phyloP scores from a whole-genome alignment of 1,284 basidiomycete species.

The Prillingera fragicola region DNA sequence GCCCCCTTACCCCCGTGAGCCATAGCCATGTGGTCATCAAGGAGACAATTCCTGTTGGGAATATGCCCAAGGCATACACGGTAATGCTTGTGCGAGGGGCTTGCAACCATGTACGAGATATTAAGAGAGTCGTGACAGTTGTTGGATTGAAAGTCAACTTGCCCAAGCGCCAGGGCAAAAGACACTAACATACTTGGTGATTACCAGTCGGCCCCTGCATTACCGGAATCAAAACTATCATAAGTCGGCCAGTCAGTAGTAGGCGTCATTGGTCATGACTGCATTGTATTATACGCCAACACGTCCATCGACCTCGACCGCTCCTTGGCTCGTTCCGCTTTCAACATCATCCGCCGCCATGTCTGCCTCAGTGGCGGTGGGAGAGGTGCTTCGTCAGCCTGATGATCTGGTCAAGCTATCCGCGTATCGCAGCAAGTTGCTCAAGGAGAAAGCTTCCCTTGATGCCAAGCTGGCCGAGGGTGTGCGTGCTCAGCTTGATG shows the following conservation, averaged over 20 bases:
- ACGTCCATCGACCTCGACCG: neutral
- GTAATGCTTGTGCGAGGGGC: too few relatives aligned
- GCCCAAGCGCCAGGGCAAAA: constrained; percentile 11
- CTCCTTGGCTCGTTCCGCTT: constrained; percentile 18
- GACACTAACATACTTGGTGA: constrained; percentile 84
- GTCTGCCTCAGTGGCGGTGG: constrained; percentile 36
- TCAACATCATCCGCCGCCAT: constrained; percentile 19
- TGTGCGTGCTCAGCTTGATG: constrained; percentile 88
- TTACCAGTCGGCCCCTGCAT: too few relatives aligned
- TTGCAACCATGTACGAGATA: neutral
- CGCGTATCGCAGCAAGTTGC: constrained; percentile 85
- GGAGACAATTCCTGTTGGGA: too few relatives aligned
- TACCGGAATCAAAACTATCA: too few relatives aligned
- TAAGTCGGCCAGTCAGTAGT: too few relatives aligned
- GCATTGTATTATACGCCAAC: neutral
- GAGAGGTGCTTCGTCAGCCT: constrained; percentile 79
- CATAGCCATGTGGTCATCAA: too few relatives aligned
- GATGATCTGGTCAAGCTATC: constrained; percentile 89
- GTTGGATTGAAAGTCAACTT: neutral
- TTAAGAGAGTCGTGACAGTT: neutral
- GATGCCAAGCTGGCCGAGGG: constrained; percentile 86
- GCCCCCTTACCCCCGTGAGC: too few relatives aligned
- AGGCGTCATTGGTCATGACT: too few relatives aligned
- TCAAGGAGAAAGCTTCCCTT: constrained; percentile 95
- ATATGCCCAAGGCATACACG: too few relatives aligned